Conservation (phyloP, 2,329 filamentous ascomycete genomes). For the Ambrosiella cleistominuta region DNA sequence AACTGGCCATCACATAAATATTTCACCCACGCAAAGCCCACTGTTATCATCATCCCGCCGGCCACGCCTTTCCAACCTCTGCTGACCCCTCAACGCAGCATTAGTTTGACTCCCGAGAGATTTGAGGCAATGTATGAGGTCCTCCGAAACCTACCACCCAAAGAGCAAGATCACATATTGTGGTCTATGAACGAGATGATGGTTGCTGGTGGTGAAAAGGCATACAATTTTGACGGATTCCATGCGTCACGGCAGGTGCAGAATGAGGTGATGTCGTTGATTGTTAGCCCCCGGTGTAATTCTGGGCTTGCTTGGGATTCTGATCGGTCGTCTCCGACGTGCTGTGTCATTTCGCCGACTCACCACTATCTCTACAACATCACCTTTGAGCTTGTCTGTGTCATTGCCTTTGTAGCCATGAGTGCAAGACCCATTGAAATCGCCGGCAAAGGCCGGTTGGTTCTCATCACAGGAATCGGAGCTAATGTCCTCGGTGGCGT, state of each 20-base stretch:
- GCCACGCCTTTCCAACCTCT: slow-evolving; percentile 25
- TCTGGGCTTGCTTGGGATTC: slow-evolving; percentile 17
- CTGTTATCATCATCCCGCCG: slow-evolving; percentile 26
- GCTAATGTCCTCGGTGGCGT: neutral
- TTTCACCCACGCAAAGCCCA: slow-evolving; percentile 13
- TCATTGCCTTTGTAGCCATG: neutral
- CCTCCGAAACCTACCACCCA: slow-evolving; percentile 25
- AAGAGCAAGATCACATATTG: slow-evolving; percentile 26
- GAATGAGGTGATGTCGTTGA: slow-evolving; percentile 27
- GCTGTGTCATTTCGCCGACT: slow-evolving; percentile 5
- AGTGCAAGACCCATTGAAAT: neutral
- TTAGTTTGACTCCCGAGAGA: slow-evolving; percentile 32
- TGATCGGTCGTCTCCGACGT: neutral
- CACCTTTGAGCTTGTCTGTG: neutral
- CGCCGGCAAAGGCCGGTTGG: neutral
- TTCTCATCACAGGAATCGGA: neutral
- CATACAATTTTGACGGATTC: slow-evolving; percentile 28
- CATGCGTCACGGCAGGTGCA: slow-evolving; percentile 27
- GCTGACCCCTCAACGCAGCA: slow-evolving; percentile 30
- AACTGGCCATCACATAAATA: slow-evolving; percentile 4
- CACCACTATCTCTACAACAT: neutral
- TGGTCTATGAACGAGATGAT: slow-evolving; percentile 35
- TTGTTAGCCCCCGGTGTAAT: slow-evolving; percentile 38
- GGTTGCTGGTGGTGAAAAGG: slow-evolving; percentile 15
- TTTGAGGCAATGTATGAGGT: slow-evolving; percentile 35